These are phyloP conservation scores for Starmera dryadoides DNA, from an alignment of 805 yeast genomes.

Conservation along the genomic window DNA sequence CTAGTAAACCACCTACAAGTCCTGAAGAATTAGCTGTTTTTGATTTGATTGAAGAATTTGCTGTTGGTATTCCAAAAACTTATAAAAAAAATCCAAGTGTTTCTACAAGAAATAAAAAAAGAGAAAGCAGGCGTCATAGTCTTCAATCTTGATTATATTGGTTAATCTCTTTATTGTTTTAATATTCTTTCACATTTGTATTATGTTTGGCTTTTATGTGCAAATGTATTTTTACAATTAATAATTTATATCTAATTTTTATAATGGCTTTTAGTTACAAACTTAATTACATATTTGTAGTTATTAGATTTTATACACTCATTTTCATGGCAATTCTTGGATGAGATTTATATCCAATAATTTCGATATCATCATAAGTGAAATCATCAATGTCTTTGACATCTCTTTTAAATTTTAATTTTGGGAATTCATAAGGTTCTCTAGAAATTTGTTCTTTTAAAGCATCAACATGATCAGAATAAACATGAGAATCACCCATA, in stretches of 20 bases:
- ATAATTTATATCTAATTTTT: too few relatives aligned
- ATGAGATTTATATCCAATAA: conserved; percentile 74
- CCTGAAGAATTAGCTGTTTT: conserved; percentile 20
- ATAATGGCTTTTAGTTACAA: not conserved
- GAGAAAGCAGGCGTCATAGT: conserved; percentile 19
- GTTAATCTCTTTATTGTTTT: not conserved
- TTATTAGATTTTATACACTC: conserved; percentile 65
- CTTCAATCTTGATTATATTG: too few relatives aligned
- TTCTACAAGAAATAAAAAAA: conserved; percentile 7
- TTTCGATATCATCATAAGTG: conserved; percentile 79
- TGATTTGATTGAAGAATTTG: conserved; percentile 21
- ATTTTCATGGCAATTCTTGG: conserved; percentile 87
- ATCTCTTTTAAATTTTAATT: conserved; percentile 57
- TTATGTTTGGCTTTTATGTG: not conserved
- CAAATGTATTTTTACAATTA: too few relatives aligned
- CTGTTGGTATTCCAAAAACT: conserved; percentile 21
- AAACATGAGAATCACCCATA: conserved; percentile 95
- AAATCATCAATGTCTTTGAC: conserved; percentile 80
- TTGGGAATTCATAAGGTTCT: conserved; percentile 76
- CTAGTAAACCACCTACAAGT: conserved; percentile 1
- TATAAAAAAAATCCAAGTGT: conserved; percentile 18
- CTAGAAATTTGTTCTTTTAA: conserved; percentile 72
- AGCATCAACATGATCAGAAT: conserved; percentile 89
- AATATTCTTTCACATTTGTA: too few relatives aligned
- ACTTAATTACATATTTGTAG: not conserved